Evolutionary conservation across 371 early-diverging fungal species (phyloP).

Genomic region (Syncephalastrum racemosum): DNA sequence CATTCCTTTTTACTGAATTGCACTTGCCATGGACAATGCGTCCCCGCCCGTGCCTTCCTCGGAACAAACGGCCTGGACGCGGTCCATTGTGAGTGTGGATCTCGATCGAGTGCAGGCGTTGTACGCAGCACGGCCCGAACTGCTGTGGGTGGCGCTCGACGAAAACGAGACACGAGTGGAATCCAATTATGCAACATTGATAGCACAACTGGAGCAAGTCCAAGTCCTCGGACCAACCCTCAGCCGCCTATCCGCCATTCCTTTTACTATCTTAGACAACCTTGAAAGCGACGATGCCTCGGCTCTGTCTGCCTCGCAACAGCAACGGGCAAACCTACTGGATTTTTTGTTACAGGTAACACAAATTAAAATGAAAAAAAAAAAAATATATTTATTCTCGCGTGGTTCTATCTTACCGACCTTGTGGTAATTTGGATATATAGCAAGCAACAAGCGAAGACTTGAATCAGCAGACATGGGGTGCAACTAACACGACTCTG

Average conservation of each 20-base stretch:
- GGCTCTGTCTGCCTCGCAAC: slow-evolving; percentile 10
- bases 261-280: slow-evolving; percentile 16
- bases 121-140: slow-evolving; percentile 23
- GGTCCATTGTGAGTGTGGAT: slow-evolving; percentile 27
- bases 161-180: slow-evolving; percentile 18
- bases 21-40: slow-evolving; percentile 12
- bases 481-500: slow-evolving; percentile 21
- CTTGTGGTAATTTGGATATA: background rate
- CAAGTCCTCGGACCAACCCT: slow-evolving; percentile 15
- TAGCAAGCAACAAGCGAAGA: slow-evolving; percentile 9
- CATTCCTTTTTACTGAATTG: slow-evolving; percentile 8
- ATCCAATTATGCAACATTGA: slow-evolving; percentile 14
- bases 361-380: slow-evolving; percentile 6
- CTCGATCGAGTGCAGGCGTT: slow-evolving; percentile 18
- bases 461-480: slow-evolving; percentile 19
- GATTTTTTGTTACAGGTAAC: slow-evolving; percentile 29
- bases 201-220: slow-evolving; percentile 14
- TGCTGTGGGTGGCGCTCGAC: slow-evolving; percentile 34
- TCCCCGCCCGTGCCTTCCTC: slow-evolving; percentile 8
- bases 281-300: slow-evolving; percentile 11
- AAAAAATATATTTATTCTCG: slow-evolving; percentile 19
- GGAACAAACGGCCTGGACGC: slow-evolving; percentile 33
- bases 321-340: slow-evolving; percentile 23
- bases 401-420: slow-evolving; percentile 15
- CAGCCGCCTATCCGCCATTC: slow-evolving; percentile 10